These are phyloP conservation scores for Penicillium sp. DNA, from an alignment of 2,329 filamentous ascomycete genomes.

Conservation along the genomic window DNA sequence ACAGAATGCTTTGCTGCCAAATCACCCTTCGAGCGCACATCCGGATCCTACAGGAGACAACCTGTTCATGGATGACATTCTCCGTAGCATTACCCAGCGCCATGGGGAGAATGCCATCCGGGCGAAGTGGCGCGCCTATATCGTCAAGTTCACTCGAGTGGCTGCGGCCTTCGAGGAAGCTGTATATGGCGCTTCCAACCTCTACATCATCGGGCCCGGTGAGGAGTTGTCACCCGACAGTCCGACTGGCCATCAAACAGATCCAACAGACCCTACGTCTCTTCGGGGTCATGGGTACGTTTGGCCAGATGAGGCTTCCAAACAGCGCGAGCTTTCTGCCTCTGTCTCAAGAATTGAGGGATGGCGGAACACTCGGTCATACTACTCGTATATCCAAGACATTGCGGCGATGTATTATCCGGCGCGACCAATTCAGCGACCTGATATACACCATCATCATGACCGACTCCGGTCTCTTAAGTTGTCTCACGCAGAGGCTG, in stretches of 20 bases:
- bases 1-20: conserved; percentile 47
- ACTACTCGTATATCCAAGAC: conserved; percentile 90
- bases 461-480: conserved; percentile 84
- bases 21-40: conserved; percentile 29
- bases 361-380: conserved; percentile 93
- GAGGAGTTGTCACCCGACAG: conserved; percentile 60
- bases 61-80: conserved; percentile 83
- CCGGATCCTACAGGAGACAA: conserved; percentile 80
- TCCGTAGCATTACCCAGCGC: conserved; percentile 78
- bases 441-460: conserved; percentile 86
- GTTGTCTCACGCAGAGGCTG: conserved; percentile 72
- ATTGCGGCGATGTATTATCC: conserved; percentile 43
- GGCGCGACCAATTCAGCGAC: conserved; percentile 42
- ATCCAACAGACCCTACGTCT: conserved; percentile 49
- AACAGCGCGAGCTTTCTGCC: conserved; percentile 82
- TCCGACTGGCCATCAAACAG: conserved; percentile 41
- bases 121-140: conserved; percentile 91
- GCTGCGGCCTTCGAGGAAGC: conserved; percentile 93
- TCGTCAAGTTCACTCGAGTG: conserved; percentile 90
- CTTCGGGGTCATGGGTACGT: conserved; percentile 89
- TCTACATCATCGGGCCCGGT: conserved; percentile 76
- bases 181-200: conserved; percentile 88
- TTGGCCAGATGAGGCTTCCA: conserved; percentile 81
- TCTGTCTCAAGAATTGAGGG: conserved; percentile 94
- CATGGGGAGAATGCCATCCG: conserved; percentile 89